Percentiles rank a stretch among this genome's conserved stretches.
These are phyloP conservation scores for Aspergillus hancockii DNA, from an alignment of 495 filamentous ascomycete genomes.

Conservation along the genomic window DNA sequence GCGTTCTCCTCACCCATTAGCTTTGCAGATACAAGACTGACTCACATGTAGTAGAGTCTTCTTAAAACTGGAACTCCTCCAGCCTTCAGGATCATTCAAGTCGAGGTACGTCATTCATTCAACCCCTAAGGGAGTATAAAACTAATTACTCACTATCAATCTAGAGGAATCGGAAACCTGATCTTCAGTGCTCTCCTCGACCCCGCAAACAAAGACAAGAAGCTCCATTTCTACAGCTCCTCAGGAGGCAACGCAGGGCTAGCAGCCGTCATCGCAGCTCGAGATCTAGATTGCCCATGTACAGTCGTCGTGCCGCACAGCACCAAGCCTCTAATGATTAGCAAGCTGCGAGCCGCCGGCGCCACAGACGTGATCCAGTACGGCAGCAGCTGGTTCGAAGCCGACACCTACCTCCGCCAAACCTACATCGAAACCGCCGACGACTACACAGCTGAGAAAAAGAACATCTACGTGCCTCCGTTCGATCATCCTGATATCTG, in stretches of 20 bases:
- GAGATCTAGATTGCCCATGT: slow-evolving; percentile 57
- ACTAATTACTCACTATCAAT: slow-evolving; percentile 5
- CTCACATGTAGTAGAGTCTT: slow-evolving; percentile 62
- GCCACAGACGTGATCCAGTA: slow-evolving; percentile 67
- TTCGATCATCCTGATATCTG: slow-evolving; percentile 85
- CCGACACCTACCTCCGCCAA: slow-evolving; percentile 67
- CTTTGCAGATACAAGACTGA: slow-evolving; percentile 7
- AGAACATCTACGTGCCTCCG: slow-evolving; percentile 58
- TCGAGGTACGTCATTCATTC: slow-evolving; percentile 59
- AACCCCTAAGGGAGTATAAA: neutral
- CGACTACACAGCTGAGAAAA: slow-evolving; percentile 58
- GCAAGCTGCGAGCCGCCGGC: slow-evolving; percentile 66
- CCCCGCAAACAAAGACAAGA: slow-evolving; percentile 29
- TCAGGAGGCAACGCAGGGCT: slow-evolving; percentile 90
- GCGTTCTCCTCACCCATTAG: neutral
- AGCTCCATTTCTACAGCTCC: slow-evolving; percentile 78
- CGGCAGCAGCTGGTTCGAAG: slow-evolving; percentile 75
- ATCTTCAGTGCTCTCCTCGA: slow-evolving; percentile 54
- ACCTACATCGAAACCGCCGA: slow-evolving; percentile 48
- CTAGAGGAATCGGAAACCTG: slow-evolving; percentile 74
- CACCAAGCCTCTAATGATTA: slow-evolving; percentile 66
- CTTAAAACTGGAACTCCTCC: slow-evolving; percentile 87
- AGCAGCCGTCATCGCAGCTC: slow-evolving; percentile 78
- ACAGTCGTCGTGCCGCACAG: slow-evolving; percentile 77
- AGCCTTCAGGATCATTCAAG: slow-evolving; percentile 92